Base-by-base conservation (phyloP, 768 basidiomycete species). In the Peribolospora baueri region DNA sequence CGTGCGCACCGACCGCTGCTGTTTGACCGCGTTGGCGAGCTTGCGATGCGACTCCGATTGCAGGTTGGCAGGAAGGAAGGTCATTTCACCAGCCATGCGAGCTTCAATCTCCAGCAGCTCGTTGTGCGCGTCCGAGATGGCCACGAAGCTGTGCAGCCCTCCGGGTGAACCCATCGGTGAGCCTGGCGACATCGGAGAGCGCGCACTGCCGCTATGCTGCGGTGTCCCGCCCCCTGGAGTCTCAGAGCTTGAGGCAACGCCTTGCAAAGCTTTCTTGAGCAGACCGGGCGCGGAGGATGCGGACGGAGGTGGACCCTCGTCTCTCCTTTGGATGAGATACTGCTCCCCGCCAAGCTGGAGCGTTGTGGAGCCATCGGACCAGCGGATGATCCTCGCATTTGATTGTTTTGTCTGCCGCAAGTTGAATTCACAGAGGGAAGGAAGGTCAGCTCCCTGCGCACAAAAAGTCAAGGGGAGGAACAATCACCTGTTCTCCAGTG, bases 281-380 rank as follows among this genome's bases (percentile, higher is more conserved):
- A 71, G 68, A 58, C 76, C 73, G 62, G 81, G 66, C 11, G 74
- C 71, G 58, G 79, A 72, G 56, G 81, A 75, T 53, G 79, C 65
- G 56, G 75, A 64, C 25, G 25, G 25, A 25, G 25, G 25, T 25
- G 25, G 25, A 25, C 25, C 25, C 25, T 25, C 25, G 25, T 25
- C 25, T 25, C 25, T 25, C 25, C 25, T 25, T 25, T 25, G 25
- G 52, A 97, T 78, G 70, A 95, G 88, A 68, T 90, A 97, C 4
- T 93, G 72, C 64, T 97, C 91, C 66, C 84, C 82, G 47, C 93
- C 93, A 54, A 98, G 70, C 59, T 84, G 81, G 40, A 98, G 75
- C 61, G 87, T 90, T 55, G 87, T 69, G 10, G 82, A 76, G 11
- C 91, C 91, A 65, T 98, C 93, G 5, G 88, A 93, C 93, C 93